Percentiles rank a stretch among this genome's conserved stretches.
Conservation (phyloP, 495 filamentous ascomycete species). For the Immersiella caudata region DNA sequence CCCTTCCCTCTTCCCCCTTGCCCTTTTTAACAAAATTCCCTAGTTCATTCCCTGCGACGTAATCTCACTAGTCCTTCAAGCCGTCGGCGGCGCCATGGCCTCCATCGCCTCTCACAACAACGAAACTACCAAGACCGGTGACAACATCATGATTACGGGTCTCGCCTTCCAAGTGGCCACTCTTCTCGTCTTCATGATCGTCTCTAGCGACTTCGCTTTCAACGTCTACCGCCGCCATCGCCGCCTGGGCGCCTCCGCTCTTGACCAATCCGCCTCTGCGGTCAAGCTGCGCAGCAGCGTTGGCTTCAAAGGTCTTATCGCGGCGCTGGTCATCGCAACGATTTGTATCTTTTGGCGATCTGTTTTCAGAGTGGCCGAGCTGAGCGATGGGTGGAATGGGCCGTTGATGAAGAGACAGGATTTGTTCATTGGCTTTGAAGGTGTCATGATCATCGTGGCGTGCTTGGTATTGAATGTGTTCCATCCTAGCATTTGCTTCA, state of each 20-base stretch:
- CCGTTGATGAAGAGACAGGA: slow-evolving; percentile 60
- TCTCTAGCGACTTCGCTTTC: slow-evolving; percentile 47
- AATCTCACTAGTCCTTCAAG: slow-evolving; percentile 64
- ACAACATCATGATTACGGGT: slow-evolving; percentile 69
- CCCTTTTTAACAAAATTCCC: neutral
- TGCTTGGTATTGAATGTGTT: slow-evolving; percentile 59
- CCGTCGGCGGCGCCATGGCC: slow-evolving; percentile 63
- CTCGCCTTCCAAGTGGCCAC: slow-evolving; percentile 60
- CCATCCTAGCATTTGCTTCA: slow-evolving; percentile 60
- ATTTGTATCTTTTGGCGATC: slow-evolving; percentile 64
- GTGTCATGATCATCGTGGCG: slow-evolving; percentile 67
- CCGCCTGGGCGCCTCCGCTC: slow-evolving; percentile 27
- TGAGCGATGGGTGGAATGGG: slow-evolving; percentile 64
- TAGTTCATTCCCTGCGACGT: slow-evolving; percentile 65
- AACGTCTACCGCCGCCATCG: slow-evolving; percentile 35
- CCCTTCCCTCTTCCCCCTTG: neutral
- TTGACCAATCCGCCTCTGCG: slow-evolving; percentile 32
- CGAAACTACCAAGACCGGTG: slow-evolving; percentile 44
- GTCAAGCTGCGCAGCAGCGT: slow-evolving; percentile 27
- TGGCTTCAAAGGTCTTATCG: slow-evolving; percentile 44
- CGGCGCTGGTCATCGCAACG: slow-evolving; percentile 53
- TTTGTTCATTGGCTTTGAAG: slow-evolving; percentile 71
- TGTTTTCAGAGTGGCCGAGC: slow-evolving; percentile 66
- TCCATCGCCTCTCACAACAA: slow-evolving; percentile 47
- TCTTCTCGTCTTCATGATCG: slow-evolving; percentile 50